Evolutionary conservation across 192 early-diverging fungal genomes (phyloP).

Genomic region (Paraglomus occultum): DNA sequence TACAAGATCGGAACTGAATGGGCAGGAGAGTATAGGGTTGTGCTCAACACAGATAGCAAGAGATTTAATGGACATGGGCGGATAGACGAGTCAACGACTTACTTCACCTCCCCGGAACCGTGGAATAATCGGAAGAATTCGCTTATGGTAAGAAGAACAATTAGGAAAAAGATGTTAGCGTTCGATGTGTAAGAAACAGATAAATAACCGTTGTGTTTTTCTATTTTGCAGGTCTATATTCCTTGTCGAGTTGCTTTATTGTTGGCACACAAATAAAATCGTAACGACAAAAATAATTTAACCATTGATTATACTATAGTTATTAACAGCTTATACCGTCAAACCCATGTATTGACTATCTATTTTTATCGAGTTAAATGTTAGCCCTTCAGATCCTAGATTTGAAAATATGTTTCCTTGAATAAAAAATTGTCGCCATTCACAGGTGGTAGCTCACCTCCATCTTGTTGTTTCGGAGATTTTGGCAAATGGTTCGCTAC

Average conservation of each 20-base stretch:
- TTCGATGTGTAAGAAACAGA: neutral
- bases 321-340: too few relatives aligned
- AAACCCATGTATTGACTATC: too few relatives aligned
- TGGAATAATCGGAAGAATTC: slow-evolving; percentile 78
- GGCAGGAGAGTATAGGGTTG: slow-evolving; percentile 70
- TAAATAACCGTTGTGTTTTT: neutral
- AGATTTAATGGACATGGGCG: slow-evolving; percentile 80
- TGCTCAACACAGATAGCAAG: slow-evolving; percentile 75
- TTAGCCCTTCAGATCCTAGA: too few relatives aligned
- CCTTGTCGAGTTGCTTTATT: slow-evolving; percentile 71
- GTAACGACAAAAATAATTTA: neutral
- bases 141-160: slow-evolving; percentile 56
- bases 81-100: slow-evolving; percentile 58
- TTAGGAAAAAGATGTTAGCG: neutral
- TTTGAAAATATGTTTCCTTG: too few relatives aligned
- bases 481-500: slow-evolving; percentile 6
- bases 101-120: slow-evolving; percentile 65
- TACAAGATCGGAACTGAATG: slow-evolving; percentile 80
- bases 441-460: too few relatives aligned
- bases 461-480: too few relatives aligned
- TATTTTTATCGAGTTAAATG: too few relatives aligned
- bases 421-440: too few relatives aligned
- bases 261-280: slow-evolving; percentile 37
- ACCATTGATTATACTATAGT: too few relatives aligned
- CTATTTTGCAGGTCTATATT: slow-evolving; percentile 58